Evolutionary conservation across 179 eudicot species (phyloP).

Genomic region (Nepenthes alata): DNA sequence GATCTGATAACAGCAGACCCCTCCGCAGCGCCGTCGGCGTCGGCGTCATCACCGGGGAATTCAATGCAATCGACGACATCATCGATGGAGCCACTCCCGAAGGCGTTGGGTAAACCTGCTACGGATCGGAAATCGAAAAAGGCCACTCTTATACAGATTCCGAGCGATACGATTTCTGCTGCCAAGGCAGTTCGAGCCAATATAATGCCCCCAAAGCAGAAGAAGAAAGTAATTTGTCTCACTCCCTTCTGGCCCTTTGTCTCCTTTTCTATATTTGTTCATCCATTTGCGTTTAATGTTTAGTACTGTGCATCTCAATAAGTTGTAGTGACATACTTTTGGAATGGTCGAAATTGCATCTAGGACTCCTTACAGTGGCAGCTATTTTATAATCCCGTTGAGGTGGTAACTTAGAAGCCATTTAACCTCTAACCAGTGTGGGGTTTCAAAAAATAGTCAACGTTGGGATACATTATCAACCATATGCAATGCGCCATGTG

Average conservation of each 20-base stretch:
- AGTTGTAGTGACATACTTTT: too few species aligned
- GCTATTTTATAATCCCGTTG: too few species aligned
- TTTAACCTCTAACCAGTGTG: too few species aligned
- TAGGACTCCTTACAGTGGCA: too few species aligned
- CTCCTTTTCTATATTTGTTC: background rate
- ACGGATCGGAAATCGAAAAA: slow-evolving; percentile 58
- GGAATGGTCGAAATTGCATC: too few species aligned
- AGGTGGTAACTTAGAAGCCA: too few species aligned
- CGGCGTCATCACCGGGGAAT: slow-evolving; percentile 24
- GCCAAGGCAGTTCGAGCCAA: slow-evolving; percentile 84
- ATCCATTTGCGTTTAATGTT: background rate
- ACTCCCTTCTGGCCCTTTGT: background rate
- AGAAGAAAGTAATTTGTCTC: slow-evolving; percentile 39
- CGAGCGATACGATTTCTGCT: slow-evolving; percentile 87
- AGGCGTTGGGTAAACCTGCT: slow-evolving; percentile 25
- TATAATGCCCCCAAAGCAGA: slow-evolving; percentile 71
- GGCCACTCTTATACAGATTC: slow-evolving; percentile 76
- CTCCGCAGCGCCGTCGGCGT: slow-evolving; percentile 26
- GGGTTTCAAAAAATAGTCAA: too few species aligned
- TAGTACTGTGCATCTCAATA: too few species aligned
- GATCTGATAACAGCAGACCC: slow-evolving; percentile 86
- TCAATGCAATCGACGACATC: slow-evolving; percentile 21
- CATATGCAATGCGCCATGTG: too few species aligned
- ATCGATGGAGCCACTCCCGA: slow-evolving; percentile 20
- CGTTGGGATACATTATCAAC: too few species aligned